Base-by-base conservation (phyloP, 1,284 basidiomycete species). In the Sutorius eximius region DNA sequence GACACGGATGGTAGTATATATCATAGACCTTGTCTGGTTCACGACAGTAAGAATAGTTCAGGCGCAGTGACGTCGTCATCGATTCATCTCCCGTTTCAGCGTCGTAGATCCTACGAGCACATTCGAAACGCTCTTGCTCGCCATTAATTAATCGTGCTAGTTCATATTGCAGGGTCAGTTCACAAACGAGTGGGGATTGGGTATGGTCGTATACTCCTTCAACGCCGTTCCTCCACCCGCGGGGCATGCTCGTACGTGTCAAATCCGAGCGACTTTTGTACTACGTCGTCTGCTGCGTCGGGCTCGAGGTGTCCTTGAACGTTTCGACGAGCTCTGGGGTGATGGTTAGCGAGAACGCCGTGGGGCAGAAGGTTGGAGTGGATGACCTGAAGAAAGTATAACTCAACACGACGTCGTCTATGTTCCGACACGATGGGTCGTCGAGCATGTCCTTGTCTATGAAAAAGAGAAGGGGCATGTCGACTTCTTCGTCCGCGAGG, bases 391-490 rank as follows among this genome's bases (percentile, higher is more conserved):
- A 99, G 78, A 99, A 99, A 0, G 97, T 99, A 73, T 99, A 99
- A 44, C 90, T 95, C 51, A 99, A 72, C 0, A 99, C 93, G 11
- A 99, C 83, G 66, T 98, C 93, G 63, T 95, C 87, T 3, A 99
- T 82, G 58, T 89, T 86, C 61, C 86, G 82, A 71, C 95, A 91
- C 4, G 85, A 74, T 2, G 93, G 93, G 64, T 99, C 97, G 49
- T 98, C 95, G 42, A 96, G 77, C 55, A 98, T 86, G 68, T 99
- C 97, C 57, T 91, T 89, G 77, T 99, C 97, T 61, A 99, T 96
- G 77, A 99, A 99, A 80, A 99, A 99, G 59, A 99, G 84, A 29
- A 99, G 82, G 16, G 97, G 97, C 81, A 99, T 91, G 73, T 99
- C 97, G 18, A 99, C 93, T 73, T 98, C 95, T 74, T 99, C 97